Conservation (phyloP, 2,329 filamentous ascomycete genomes). For the Cladosporium halotolerans region DNA sequence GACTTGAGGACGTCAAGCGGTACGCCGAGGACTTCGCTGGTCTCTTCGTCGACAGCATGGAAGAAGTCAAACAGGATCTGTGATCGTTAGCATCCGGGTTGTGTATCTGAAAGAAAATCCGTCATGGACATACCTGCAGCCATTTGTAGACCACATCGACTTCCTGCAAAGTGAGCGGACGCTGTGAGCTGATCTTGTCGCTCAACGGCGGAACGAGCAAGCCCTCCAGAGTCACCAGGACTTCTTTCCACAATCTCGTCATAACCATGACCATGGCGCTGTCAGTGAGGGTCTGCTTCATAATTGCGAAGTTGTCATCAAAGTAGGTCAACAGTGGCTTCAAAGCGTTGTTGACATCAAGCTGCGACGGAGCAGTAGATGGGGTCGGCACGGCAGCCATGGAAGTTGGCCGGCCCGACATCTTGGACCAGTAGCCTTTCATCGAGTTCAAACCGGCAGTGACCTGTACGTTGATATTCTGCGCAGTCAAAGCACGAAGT, state of each 20-base stretch:
- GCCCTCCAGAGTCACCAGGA: slow-evolving; percentile 81
- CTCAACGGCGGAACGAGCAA: slow-evolving; percentile 89
- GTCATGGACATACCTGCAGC: slow-evolving; percentile 52
- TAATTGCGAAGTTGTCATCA: slow-evolving; percentile 96
- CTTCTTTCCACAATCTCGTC: slow-evolving; percentile 97
- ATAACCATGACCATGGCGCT: slow-evolving; percentile 98
- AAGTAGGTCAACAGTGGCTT: slow-evolving; percentile 88
- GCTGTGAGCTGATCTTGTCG: slow-evolving; percentile 85
- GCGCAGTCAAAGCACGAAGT: slow-evolving; percentile 65
- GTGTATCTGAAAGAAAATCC: neutral
- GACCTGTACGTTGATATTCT: slow-evolving; percentile 61
- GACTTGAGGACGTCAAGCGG: slow-evolving; percentile 88
- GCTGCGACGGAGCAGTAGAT: slow-evolving; percentile 48
- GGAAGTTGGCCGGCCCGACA: slow-evolving; percentile 32
- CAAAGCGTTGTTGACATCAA: slow-evolving; percentile 73
- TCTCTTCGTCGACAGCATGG: slow-evolving; percentile 81
- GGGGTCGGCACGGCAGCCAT: slow-evolving; percentile 15
- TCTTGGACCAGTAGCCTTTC: slow-evolving; percentile 55
- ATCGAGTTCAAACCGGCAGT: slow-evolving; percentile 45
- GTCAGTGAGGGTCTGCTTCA: slow-evolving; percentile 92
- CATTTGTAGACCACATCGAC: slow-evolving; percentile 93
- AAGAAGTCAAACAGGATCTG: slow-evolving; percentile 84
- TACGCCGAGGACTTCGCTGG: slow-evolving; percentile 77
- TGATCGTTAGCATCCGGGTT: neutral
- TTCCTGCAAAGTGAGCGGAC: slow-evolving; percentile 76